Conservation (phyloP, 768 basidiomycete genomes). For the Brasilioporus rufonigricans region DNA sequence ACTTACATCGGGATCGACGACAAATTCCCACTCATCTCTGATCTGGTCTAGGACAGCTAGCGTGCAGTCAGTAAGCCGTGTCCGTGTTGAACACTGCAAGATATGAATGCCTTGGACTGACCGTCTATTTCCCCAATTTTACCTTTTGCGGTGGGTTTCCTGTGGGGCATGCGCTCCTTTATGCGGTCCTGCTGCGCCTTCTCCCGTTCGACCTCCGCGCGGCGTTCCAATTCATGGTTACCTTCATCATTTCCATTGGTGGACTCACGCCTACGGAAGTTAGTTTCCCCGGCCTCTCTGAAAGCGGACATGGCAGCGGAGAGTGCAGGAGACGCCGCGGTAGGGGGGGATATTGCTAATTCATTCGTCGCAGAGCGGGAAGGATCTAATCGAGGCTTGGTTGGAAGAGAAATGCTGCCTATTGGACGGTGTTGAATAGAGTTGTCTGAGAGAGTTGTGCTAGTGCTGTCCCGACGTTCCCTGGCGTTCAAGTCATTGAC, state of each 20-base stretch:
- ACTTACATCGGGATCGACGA: conserved; percentile 76
- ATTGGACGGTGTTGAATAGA: conserved; percentile 35
- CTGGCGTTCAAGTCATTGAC: conserved; percentile 26
- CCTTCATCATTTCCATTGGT: conserved; percentile 51
- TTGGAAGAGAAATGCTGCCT: conserved; percentile 20
- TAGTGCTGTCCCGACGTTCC: conserved; percentile 49
- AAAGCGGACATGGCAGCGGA: conserved; percentile 67
- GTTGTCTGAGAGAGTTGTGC: conserved; percentile 46
- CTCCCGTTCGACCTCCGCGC: conserved; percentile 62
- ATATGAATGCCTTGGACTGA: conserved; percentile 35
- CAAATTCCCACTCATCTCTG: conserved; percentile 87
- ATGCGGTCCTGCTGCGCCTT: conserved; percentile 66
- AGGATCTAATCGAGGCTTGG: conserved; percentile 17
- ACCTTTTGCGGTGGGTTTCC: conserved; percentile 49
- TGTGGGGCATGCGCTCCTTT: conserved; percentile 62
- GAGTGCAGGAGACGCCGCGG: conserved; percentile 46
- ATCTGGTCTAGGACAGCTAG: conserved; percentile 83
- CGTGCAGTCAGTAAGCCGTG: conserved; percentile 1
- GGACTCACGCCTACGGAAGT: conserved; percentile 53
- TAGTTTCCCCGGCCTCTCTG: conserved; percentile 48
- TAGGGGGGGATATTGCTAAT: conserved; percentile 18
- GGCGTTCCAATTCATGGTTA: conserved; percentile 56
- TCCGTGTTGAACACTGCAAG: background rate
- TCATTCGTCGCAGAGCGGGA: conserved; percentile 16
- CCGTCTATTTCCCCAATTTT: conserved; percentile 85